These are phyloP conservation scores for Calonectria pauciramosa DNA, from an alignment of 2,329 filamentous ascomycete genomes.

Conservation along the genomic window DNA sequence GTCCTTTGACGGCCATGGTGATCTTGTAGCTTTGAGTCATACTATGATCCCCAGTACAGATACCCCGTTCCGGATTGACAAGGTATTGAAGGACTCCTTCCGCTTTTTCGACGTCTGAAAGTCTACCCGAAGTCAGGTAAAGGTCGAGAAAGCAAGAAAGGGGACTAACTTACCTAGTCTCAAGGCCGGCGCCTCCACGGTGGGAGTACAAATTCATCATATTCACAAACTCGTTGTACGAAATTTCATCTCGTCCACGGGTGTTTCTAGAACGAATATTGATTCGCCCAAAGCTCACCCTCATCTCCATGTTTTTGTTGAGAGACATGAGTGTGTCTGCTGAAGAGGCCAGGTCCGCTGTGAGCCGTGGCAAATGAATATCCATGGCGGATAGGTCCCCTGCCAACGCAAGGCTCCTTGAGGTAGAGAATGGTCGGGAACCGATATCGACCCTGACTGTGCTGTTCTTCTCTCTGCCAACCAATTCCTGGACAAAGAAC, in stretches of 20 bases:
- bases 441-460: constrained; percentile 42
- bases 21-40: constrained; percentile 39
- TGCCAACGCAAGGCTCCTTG: neutral
- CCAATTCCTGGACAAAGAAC: constrained; percentile 48
- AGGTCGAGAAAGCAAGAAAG: neutral
- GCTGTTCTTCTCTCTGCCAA: constrained; percentile 22
- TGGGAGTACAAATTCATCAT: constrained; percentile 45
- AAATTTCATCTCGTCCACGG: constrained; percentile 36
- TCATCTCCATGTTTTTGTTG: constrained; percentile 46
- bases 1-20: constrained; percentile 32
- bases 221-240: constrained; percentile 42
- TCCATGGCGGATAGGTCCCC: constrained; percentile 33
- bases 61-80: constrained; percentile 16
- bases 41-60: constrained; percentile 30
- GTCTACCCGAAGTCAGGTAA: constrained; percentile 28
- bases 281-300: constrained; percentile 51
- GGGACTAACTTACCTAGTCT: constrained; percentile 43
- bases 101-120: constrained; percentile 28
- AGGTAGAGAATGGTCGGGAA: constrained; percentile 40
- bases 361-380: constrained; percentile 37
- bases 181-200: constrained; percentile 48
- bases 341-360: constrained; percentile 34
- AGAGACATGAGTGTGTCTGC: constrained; percentile 44
- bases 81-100: constrained; percentile 36
- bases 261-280: constrained; percentile 45